These are phyloP conservation scores for Trichosporon faecale DNA, from an alignment of 1,284 basidiomycete species.

Conservation along the genomic window DNA sequence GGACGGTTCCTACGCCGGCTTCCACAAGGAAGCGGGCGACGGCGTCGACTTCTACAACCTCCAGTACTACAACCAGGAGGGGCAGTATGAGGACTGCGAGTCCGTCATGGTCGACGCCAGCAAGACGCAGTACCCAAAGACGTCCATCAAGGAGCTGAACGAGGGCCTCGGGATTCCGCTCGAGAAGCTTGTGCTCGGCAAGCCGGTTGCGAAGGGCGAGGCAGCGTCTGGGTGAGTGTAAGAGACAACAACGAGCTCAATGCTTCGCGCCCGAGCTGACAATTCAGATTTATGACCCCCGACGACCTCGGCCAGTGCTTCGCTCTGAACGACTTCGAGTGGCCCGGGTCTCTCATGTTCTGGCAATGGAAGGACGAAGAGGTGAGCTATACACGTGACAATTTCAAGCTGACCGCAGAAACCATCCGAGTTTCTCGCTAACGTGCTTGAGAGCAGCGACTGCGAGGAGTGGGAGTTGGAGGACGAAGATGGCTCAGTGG, in stretches of 20 bases:
- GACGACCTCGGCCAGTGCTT: constrained; percentile 8
- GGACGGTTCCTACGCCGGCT: constrained; percentile 39
- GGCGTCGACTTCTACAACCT: constrained; percentile 47
- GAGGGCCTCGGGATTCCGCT: constrained; percentile 35
- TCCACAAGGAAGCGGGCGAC: constrained; percentile 39
- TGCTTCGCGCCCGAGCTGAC: not conserved
- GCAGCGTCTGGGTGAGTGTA: constrained; percentile 20
- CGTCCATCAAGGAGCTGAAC: constrained; percentile 46
- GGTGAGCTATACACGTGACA: not conserved
- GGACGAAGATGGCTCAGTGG: not conserved
- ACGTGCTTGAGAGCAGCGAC: not conserved
- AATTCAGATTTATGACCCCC: constrained; percentile 8
- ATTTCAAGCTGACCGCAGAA: not conserved
- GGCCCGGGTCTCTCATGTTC: constrained; percentile 53
- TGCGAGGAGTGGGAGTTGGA: not conserved
- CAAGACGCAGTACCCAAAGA: constrained; percentile 17
- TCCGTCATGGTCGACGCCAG: constrained; percentile 36
- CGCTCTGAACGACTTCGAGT: constrained; percentile 29
- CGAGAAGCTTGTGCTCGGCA: constrained; percentile 51
- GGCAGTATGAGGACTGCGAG: constrained; percentile 21
- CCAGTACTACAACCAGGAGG: constrained; percentile 53
- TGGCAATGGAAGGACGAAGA: constrained; percentile 45
- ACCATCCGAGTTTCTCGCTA: not conserved
- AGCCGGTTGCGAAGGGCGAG: constrained; percentile 32
- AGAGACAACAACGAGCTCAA: not conserved